Conservation (phyloP, 768 basidiomycete genomes). For the Calocybe cyanea region DNA sequence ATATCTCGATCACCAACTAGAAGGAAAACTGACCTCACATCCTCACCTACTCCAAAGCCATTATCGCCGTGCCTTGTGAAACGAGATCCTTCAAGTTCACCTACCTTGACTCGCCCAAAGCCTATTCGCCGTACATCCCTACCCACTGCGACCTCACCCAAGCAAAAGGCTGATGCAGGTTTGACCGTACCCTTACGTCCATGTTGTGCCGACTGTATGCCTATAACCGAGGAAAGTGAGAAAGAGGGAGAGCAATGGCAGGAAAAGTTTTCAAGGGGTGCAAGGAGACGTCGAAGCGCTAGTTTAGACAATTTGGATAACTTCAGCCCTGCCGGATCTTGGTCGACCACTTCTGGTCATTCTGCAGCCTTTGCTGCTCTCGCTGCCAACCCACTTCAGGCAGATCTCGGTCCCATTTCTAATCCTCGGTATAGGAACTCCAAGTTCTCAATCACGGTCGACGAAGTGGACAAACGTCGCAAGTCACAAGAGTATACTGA, state of each 20-base stretch:
- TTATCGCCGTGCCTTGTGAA: conserved; percentile 57
- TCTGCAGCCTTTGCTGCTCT: conserved; percentile 26
- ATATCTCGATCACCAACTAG: conserved; percentile 40
- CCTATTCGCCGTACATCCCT: conserved; percentile 21
- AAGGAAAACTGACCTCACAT: conserved; percentile 28
- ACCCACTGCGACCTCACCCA: conserved; percentile 30
- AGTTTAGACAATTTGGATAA: conserved; percentile 34
- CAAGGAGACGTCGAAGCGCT: conserved; percentile 50
- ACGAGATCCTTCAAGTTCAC: conserved; percentile 28
- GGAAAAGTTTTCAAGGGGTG: conserved; percentile 61
- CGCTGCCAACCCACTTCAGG: conserved; percentile 6
- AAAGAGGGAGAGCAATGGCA: conserved; percentile 56
- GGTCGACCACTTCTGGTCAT: conserved; percentile 3
- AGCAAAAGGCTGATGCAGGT: conserved; percentile 29
- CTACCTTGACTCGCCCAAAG: conserved; percentile 13
- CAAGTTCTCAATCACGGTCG: conserved; percentile 46
- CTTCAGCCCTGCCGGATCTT: conserved; percentile 13
- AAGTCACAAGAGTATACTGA: conserved; percentile 36
- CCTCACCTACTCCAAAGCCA: conserved; percentile 27
- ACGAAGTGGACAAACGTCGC: conserved; percentile 61
- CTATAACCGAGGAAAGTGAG: conserved; percentile 53
- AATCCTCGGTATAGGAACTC: conserved; percentile 15
- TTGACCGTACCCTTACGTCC: conserved; percentile 65
- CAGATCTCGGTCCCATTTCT: conserved; percentile 11
- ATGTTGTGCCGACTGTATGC: conserved; percentile 65